Base-by-base conservation (phyloP, 768 basidiomycete species). In the Boletales sp. region DNA sequence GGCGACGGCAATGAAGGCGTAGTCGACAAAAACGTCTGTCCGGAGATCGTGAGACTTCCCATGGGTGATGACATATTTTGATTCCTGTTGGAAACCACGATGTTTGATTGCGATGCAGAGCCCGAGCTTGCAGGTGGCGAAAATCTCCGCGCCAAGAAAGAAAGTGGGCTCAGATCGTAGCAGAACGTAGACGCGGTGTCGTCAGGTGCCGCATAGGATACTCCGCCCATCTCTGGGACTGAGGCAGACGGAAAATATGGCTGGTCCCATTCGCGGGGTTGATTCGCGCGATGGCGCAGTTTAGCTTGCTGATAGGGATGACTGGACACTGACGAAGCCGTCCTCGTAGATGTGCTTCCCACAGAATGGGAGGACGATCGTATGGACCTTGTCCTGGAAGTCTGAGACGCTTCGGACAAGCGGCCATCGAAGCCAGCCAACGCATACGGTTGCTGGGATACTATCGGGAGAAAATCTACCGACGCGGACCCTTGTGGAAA, bases 281-380 rank as follows among this genome's bases (percentile, higher is more conserved):
- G 55, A 40, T 37, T 21, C 17, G 50, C 21, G 14, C 44, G 62
- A 64, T 48, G 46, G 41, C 48, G 34, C 41, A 49, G 45, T 57
- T 47, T 63, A 38, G 54, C 45, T 32, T 47, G 53, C 8, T 40
- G 44, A 60, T 59, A 53, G 15, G 52, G 52, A 13, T 65, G 52
- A 31, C 45, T 39, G 32, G 50, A 53, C 45, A 40, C 15, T 12
- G 53, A 43, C 39, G 41, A 24, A 8, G 44, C 11, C 17, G 40
- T 36, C 45, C 34, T 49, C 44, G 24, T 18, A 39, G 40, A 48
- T 47, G 45, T 34, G 34, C 40, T 52, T 50, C 41, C 53, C 29
- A 32, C 29, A 41, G 51, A 41, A 31, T 31, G 47, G 38, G 32
- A 17, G 29, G 45, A 39, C 31, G 52, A 50, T 47, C 34, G 60